phyloP scores from a whole-genome alignment of 805 yeast genomes.

The Kazachstania viticola region DNA sequence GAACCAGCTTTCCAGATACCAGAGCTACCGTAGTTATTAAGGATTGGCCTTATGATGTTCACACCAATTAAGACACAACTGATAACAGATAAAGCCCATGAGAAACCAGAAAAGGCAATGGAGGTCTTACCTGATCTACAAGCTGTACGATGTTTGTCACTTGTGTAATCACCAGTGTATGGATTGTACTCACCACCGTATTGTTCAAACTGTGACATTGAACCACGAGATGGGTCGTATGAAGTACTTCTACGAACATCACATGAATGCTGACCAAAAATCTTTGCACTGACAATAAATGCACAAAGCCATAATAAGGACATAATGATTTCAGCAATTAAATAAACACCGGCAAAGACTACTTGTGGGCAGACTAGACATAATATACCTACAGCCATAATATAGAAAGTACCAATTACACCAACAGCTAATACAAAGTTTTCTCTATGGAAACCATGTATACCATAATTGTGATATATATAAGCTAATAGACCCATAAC shows the following conservation, averaged over 20 bases:
- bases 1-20: constrained; percentile 16
- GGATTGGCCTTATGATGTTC: constrained; percentile 23
- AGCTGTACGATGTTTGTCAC: constrained; percentile 7
- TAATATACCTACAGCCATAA: constrained; percentile 13
- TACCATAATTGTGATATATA: constrained; percentile 15
- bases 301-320: constrained; percentile 26
- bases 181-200: constrained; percentile 12
- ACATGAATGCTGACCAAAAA: constrained; percentile 24
- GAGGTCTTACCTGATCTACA: constrained; percentile 25
- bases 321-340: constrained; percentile 21
- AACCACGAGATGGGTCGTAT: constrained; percentile 10
- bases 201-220: constrained; percentile 1
- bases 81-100: constrained; percentile 20
- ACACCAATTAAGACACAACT: constrained; percentile 16
- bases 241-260: constrained; percentile 6
- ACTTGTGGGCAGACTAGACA: constrained; percentile 11
- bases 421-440: constrained; percentile 25
- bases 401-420: constrained; percentile 21
- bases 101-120: constrained; percentile 25
- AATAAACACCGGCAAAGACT: constrained; percentile 18
- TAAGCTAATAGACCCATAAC: constrained; percentile 22
- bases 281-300: constrained; percentile 26
- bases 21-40: constrained; percentile 9
- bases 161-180: constrained; percentile 9
- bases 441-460: constrained; percentile 21